phyloP scores from a whole-genome alignment of 23 red algal genomes.

The Porphyridium purpureum region DNA sequence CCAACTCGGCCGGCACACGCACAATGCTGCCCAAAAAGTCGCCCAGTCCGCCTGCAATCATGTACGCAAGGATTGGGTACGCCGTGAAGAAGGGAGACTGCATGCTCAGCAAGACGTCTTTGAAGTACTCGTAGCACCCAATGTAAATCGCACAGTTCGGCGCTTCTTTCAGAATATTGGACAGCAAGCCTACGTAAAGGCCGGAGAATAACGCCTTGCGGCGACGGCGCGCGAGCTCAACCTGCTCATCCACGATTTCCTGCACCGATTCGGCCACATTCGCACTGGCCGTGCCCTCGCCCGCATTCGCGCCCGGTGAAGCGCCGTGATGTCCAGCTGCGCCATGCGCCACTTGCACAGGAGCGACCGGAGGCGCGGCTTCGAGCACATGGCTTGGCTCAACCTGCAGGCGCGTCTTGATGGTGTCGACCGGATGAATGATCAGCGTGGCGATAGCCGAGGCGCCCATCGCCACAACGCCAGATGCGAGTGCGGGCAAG shows the following conservation, averaged over 20 bases:
- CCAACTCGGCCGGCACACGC: slow-evolving; percentile 39
- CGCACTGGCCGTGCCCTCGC: not conserved
- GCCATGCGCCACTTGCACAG: too few relatives aligned
- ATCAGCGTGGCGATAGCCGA: slow-evolving; percentile 11
- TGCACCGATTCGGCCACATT: not conserved
- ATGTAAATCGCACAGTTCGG: slow-evolving; percentile 62
- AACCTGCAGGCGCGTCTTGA: slow-evolving; percentile 26
- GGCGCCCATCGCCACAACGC: slow-evolving; percentile 21
- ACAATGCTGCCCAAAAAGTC: slow-evolving; percentile 36
- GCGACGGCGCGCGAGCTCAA: too few relatives aligned
- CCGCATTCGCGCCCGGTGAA: too few relatives aligned
- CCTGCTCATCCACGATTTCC: slow-evolving; percentile 7
- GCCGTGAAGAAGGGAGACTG: slow-evolving; percentile 9
- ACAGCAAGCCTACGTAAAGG: slow-evolving; percentile 25
- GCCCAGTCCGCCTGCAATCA: slow-evolving; percentile 33
- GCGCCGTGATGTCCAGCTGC: too few relatives aligned
- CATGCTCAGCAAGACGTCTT: slow-evolving; percentile 12
- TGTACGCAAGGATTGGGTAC: slow-evolving; percentile 14
- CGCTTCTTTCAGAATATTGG: slow-evolving; percentile 49
- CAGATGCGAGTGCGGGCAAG: too few relatives aligned
- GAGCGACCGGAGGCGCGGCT: not conserved
- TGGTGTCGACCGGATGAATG: slow-evolving; percentile 45
- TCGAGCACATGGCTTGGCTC: too few relatives aligned
- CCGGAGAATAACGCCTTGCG: too few relatives aligned
- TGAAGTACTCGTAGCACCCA: slow-evolving; percentile 35